Evolutionary conservation across 2,329 filamentous ascomycete species (phyloP).

Genomic region (Fusarium sp.): DNA sequence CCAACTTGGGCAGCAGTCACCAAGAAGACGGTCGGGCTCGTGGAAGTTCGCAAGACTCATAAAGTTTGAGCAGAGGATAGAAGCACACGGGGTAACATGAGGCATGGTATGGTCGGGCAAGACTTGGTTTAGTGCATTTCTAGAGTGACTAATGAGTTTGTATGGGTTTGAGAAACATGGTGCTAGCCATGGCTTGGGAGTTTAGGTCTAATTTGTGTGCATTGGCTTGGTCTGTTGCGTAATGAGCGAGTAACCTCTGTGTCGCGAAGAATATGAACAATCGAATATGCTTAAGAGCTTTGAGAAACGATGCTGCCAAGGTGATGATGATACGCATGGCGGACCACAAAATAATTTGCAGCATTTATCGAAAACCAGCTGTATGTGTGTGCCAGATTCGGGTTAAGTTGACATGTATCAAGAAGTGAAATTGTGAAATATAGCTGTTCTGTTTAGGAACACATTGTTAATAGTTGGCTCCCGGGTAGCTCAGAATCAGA

Average conservation of each 20-base stretch:
- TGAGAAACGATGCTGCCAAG: background rate
- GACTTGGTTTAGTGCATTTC: slow-evolving; percentile 8
- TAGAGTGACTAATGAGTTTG: slow-evolving; percentile 17
- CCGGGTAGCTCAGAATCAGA: slow-evolving; percentile 2
- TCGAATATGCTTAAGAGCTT: background rate
- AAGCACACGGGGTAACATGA: background rate
- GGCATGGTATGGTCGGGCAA: background rate
- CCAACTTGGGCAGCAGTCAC: slow-evolving; percentile 83
- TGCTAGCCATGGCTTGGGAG: slow-evolving; percentile 27
- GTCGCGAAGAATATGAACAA: slow-evolving; percentile 9
- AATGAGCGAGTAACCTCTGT: slow-evolving; percentile 29
- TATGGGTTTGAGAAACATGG: slow-evolving; percentile 5
- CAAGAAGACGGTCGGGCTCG: slow-evolving; percentile 80
- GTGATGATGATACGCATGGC: no score
- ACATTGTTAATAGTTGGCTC: background rate
- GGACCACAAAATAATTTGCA: no score
- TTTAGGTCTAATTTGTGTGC: slow-evolving; percentile 18
- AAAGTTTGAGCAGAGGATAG: slow-evolving; percentile 12
- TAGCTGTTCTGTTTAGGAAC: no score
- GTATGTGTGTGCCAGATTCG: no score
- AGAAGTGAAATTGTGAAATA: no score
- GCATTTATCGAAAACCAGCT: no score
- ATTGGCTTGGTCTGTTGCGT: slow-evolving; percentile 20
- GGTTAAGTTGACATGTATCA: no score
- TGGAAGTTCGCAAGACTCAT: slow-evolving; percentile 79